These are phyloP conservation scores for Coemansia javaensis DNA, from an alignment of 192 early-diverging fungal genomes.

Conservation along the genomic window DNA sequence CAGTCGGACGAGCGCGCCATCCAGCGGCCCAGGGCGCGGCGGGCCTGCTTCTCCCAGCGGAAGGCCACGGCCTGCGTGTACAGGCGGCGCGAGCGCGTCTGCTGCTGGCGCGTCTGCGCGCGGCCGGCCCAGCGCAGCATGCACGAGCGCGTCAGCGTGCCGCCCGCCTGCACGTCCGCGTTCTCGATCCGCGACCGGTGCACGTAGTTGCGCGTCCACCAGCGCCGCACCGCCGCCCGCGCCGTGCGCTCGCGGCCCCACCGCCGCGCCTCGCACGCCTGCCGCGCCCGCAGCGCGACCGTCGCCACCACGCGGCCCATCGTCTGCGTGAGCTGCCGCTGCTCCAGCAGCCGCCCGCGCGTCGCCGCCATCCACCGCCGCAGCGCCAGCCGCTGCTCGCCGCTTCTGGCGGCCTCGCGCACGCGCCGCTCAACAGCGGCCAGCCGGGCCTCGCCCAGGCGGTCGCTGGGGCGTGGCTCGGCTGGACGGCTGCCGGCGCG, in stretches of 20 bases:
- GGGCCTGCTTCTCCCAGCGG: constrained; percentile 38
- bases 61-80: constrained; percentile 15
- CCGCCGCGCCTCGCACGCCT: constrained; percentile 6
- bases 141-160: constrained; percentile 16
- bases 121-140: constrained; percentile 14
- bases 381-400: neutral
- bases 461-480: neutral
- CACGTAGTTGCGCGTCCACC: constrained; percentile 7
- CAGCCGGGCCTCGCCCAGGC: constrained; percentile 1
- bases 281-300: constrained; percentile 5
- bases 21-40: constrained; percentile 11
- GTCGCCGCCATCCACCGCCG: constrained; percentile 9
- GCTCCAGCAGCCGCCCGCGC: constrained; percentile 15
- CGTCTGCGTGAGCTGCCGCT: constrained; percentile 3
- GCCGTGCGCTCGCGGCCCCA: constrained; percentile 6
- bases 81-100: neutral
- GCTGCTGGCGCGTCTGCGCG: constrained; percentile 1
- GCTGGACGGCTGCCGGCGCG: neutral
- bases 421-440: constrained; percentile 1
- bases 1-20: constrained; percentile 20
- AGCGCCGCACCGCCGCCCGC: constrained; percentile 2
- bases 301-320: neutral
- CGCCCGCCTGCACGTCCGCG: constrained; percentile 12
- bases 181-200: constrained; percentile 6
- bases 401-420: neutral